These are phyloP conservation scores for Pseudogymnoascus sp. DNA, from an alignment of 2,329 filamentous ascomycete genomes.

Conservation along the genomic window DNA sequence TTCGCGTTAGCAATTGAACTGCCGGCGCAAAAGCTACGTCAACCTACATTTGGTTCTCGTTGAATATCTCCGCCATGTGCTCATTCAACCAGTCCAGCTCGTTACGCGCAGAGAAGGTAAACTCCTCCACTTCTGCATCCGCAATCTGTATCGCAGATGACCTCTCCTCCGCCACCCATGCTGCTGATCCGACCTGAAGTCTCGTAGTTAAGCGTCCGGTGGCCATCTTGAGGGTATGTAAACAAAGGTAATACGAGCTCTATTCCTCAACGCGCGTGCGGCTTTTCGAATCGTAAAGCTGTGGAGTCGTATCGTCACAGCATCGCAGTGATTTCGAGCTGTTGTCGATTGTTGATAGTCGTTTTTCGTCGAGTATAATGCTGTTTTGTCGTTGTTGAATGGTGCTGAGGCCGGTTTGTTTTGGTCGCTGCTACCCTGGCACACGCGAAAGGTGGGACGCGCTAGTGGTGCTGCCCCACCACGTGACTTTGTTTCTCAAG, in stretches of 20 bases:
- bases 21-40: slow-evolving; percentile 17
- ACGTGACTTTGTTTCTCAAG: neutral
- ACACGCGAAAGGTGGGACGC: slow-evolving; percentile 6
- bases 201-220: slow-evolving; percentile 38
- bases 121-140: slow-evolving; percentile 82
- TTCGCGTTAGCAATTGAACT: slow-evolving; percentile 14
- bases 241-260: slow-evolving; percentile 1
- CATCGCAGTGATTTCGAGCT: slow-evolving; percentile 1
- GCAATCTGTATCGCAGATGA: slow-evolving; percentile 69
- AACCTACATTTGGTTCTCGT: slow-evolving; percentile 75
- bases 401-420: neutral
- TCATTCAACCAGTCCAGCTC: slow-evolving; percentile 98
- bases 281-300: slow-evolving; percentile 4
- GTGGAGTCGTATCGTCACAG: neutral
- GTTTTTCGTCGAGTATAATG: neutral
- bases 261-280: neutral
- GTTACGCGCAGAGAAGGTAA: slow-evolving; percentile 83
- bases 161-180: slow-evolving; percentile 83
- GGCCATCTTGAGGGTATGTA: slow-evolving; percentile 22
- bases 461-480: neutral
- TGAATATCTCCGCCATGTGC: slow-evolving; percentile 94
- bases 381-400: slow-evolving; percentile 2
- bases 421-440: slow-evolving; percentile 7
- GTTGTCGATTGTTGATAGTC: slow-evolving; percentile 1
- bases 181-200: slow-evolving; percentile 67